Percentiles rank a stretch among this genome's conserved stretches.
Evolutionary conservation across 1,284 basidiomycete genomes (phyloP).

Genomic region (Leccinum subrobustum): DNA sequence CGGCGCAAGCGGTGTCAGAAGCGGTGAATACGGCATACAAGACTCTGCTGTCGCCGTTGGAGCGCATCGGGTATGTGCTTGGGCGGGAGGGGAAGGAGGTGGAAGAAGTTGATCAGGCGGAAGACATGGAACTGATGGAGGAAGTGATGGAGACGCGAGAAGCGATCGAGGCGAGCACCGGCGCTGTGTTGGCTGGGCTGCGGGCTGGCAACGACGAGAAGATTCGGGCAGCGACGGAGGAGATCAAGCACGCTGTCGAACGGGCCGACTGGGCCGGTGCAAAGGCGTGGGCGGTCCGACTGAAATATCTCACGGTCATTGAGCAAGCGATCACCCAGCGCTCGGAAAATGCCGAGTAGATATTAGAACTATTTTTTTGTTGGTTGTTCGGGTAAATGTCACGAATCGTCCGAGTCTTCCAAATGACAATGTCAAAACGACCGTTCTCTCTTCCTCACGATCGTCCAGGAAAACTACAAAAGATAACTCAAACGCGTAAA

Average conservation of each 20-base stretch:
- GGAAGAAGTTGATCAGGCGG: constrained; percentile 73
- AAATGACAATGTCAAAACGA: constrained; percentile 12
- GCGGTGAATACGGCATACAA: constrained; percentile 77
- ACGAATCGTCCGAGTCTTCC: not conserved
- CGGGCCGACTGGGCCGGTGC: constrained; percentile 55
- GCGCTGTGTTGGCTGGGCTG: constrained; percentile 47
- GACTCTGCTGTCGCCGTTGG: constrained; percentile 60
- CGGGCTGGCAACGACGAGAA: constrained; percentile 60
- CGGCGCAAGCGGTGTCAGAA: constrained; percentile 67
- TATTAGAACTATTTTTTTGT: not conserved
- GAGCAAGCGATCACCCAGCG: constrained; percentile 58
- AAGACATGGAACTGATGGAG: constrained; percentile 72
- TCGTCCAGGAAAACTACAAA: constrained; percentile 19
- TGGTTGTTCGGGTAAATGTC: not conserved
- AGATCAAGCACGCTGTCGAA: constrained; percentile 54
- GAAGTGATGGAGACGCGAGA: constrained; percentile 85
- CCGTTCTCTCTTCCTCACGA: constrained; percentile 5
- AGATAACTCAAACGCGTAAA: not conserved
- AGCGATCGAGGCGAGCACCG: constrained; percentile 65
- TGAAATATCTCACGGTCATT: constrained; percentile 80
- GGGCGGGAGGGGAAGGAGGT: constrained; percentile 57
- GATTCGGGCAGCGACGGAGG: constrained; percentile 36
- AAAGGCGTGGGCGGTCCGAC: constrained; percentile 61
- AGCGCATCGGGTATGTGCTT: constrained; percentile 73
- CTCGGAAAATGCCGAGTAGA: constrained; percentile 40